These are phyloP conservation scores for Trichoderma parareesei DNA, from an alignment of 495 filamentous ascomycete species.

Conservation along the genomic window DNA sequence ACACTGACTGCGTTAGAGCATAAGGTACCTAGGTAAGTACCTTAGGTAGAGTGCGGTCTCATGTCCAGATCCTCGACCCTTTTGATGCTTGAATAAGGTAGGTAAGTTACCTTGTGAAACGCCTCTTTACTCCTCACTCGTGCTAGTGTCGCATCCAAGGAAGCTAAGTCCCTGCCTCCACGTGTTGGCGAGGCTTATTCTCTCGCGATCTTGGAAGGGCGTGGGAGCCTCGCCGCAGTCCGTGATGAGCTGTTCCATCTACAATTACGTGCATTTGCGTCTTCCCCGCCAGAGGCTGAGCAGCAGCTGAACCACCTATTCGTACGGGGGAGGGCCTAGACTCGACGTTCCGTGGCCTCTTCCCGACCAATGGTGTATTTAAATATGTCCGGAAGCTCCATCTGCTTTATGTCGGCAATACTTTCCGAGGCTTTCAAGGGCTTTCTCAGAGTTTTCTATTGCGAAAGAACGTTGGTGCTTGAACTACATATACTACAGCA, in stretches of 20 bases:
- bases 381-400: background rate
- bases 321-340: background rate
- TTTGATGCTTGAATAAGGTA: too few relatives aligned
- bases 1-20: too few relatives aligned
- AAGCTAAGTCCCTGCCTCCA: background rate
- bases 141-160: background rate
- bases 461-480: too few relatives aligned
- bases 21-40: too few relatives aligned
- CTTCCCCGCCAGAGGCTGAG: background rate
- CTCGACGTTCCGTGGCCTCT: too few relatives aligned
- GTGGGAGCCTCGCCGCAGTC: slow-evolving; percentile 4
- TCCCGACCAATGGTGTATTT: background rate
- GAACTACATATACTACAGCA: background rate
- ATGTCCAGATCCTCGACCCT: too few relatives aligned
- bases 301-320: background rate
- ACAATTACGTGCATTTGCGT: background rate
- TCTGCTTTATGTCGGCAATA: background rate
- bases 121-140: background rate
- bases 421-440: too few relatives aligned
- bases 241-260: background rate
- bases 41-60: too few relatives aligned
- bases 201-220: background rate
- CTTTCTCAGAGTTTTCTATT: too few relatives aligned
- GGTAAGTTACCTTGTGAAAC: too few relatives aligned
- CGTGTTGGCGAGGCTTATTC: background rate